Base-by-base conservation (phyloP, 345 rosid species). In the Citrus inodora region DNA sequence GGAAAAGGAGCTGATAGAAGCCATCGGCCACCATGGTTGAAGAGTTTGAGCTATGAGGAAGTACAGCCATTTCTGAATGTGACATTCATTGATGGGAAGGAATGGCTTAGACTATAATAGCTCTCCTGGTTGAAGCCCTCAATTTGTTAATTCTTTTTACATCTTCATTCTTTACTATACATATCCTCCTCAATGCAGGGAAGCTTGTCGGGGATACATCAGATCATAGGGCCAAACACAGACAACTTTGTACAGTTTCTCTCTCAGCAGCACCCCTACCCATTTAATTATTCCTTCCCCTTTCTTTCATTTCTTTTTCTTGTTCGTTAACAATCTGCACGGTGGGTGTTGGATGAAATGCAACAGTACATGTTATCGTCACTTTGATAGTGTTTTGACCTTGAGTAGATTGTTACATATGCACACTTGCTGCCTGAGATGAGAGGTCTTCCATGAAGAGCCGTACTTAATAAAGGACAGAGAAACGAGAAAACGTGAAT, bases 1-100 rank as follows among this genome's bases (percentile, higher is more conserved):
- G 99, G 98, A 74, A 83, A 83, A 83, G 99, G 99, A 83, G 97
- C 97, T 6, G 84, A 88, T 63, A 86, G 81, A 75, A 72, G 88
- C 30, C 84, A 83, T 1, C 75, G 97, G 46, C 95, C 89, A 24
- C 89, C 93, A 22, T 92, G 99, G 99, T 80, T 86, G 2, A 96
- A 88, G 83, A 81, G 60, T 40, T 85, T 92, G 58, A 86, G 81
- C 74, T 79, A 58, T 4, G 76, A 83, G 74, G 89, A 96, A 75
- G 94, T 86, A 13, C 86, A 71, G 67, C 94, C 87, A 24, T 93
- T 83, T 79, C 80, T 93, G 6, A 89, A 86, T 56, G 78, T 67
- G 79, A 86, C 80, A 68, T 96, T 93, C 85, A 91, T 96, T 62
- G 79, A 82, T 74, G 98, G 97, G 74, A 76, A 86, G 22, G 87